Percentiles rank a stretch among this genome's conserved stretches.
phyloP scores from a whole-genome alignment of 345 rosid genomes.

The Pugionium cornutum region DNA sequence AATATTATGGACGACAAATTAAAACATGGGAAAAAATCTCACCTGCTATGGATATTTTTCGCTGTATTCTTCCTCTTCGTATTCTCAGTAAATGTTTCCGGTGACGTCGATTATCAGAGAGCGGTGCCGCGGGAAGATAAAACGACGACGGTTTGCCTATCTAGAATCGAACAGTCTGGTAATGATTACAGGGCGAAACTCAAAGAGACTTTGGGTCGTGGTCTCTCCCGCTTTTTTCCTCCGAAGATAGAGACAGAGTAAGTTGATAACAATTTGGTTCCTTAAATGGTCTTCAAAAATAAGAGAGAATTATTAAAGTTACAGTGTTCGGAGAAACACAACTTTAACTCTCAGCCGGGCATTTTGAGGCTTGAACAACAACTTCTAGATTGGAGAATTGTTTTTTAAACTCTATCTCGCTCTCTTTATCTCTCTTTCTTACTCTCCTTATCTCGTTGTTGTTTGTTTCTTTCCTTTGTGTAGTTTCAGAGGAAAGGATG shows the following conservation, averaged over 20 bases:
- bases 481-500: slow-evolving; percentile 23
- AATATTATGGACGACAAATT: no score
- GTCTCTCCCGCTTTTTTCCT: slow-evolving; percentile 40
- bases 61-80: slow-evolving; percentile 8
- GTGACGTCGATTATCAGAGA: slow-evolving; percentile 9
- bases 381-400: no score
- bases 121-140: slow-evolving; percentile 21
- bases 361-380: no score
- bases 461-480: no score
- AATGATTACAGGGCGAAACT: slow-evolving; percentile 30
- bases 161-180: slow-evolving; percentile 28
- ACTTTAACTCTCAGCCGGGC: no score
- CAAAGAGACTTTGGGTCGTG: slow-evolving; percentile 36
- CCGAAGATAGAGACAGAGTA: slow-evolving; percentile 25
- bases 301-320: no score
- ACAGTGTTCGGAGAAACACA: no score
- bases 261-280: no score
- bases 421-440: no score
- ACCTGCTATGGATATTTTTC: slow-evolving; percentile 19
- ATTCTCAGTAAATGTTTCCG: slow-evolving; percentile 20
- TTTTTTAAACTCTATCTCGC: no score
- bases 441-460: no score
- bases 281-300: no score
- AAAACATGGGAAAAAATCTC: neutral
- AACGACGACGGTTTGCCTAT: slow-evolving; percentile 35